A percentile compares a stretch with the other conserved stretches of the same genome.
Evolutionary conservation across 495 filamentous ascomycete species (phyloP).

Genomic region (Platismatia glauca): DNA sequence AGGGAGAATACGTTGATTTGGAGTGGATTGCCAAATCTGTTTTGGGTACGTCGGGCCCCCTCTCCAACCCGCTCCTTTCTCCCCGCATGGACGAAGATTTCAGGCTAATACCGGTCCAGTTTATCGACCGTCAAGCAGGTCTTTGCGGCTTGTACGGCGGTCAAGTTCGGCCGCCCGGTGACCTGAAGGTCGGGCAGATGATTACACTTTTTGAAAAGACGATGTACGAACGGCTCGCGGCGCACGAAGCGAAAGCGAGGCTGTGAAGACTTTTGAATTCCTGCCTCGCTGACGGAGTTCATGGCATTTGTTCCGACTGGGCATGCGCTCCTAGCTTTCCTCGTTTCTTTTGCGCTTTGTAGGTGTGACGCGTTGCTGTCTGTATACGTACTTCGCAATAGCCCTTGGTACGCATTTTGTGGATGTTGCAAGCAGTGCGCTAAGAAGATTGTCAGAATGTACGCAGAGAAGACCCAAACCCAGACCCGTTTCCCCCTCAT

Average conservation of each 20-base stretch:
- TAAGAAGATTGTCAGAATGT: background rate
- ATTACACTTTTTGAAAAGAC: slow-evolving; percentile 10
- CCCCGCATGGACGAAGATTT: background rate
- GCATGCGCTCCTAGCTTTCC: background rate
- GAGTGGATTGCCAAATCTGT: slow-evolving; percentile 9
- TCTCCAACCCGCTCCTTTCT: too few relatives aligned
- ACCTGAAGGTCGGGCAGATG: background rate
- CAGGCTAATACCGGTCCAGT: background rate
- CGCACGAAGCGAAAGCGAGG: background rate
- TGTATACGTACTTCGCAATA: background rate
- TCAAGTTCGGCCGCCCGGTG: slow-evolving; percentile 1
- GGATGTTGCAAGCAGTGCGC: background rate
- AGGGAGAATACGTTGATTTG: background rate
- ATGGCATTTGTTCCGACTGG: background rate
- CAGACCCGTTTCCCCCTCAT: too few relatives aligned
- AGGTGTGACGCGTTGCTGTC: background rate
- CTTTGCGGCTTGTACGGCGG: slow-evolving; percentile 6
- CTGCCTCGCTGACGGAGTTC: background rate
- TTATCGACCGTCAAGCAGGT: slow-evolving; percentile 4
- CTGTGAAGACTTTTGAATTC: background rate
- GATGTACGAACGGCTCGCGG: background rate
- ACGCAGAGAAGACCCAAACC: background rate
- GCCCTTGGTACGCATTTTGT: background rate
- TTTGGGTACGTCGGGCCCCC: slow-evolving; percentile 1
- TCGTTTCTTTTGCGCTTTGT: background rate